These are phyloP conservation scores for Fusarium pseudoanthophilum DNA, from an alignment of 2,329 filamentous ascomycete species.

Conservation along the genomic window DNA sequence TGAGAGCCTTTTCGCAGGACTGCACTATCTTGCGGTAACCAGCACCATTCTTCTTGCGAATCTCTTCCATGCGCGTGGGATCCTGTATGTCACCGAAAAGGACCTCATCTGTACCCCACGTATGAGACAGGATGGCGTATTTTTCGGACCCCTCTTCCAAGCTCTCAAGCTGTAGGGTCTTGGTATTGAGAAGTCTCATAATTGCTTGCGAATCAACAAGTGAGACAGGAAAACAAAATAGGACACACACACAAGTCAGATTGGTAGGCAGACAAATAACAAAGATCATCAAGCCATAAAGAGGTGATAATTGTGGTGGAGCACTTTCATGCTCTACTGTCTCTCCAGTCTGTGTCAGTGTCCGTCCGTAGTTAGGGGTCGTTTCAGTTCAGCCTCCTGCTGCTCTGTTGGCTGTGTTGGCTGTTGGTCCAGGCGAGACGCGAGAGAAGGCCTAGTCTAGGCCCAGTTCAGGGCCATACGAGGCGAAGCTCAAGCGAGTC, in stretches of 20 bases:
- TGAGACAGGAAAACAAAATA: background rate
- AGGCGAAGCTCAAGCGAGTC: constrained; percentile 35
- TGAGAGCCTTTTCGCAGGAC: constrained; percentile 38
- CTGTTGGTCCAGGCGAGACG: constrained; percentile 30
- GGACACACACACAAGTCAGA: background rate
- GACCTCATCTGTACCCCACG: constrained; percentile 43
- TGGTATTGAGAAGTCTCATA: constrained; percentile 46
- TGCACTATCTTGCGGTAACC: constrained; percentile 40
- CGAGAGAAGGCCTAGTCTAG: constrained; percentile 7
- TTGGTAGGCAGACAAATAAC: background rate
- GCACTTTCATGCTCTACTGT: constrained; percentile 31
- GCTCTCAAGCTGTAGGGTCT: constrained; percentile 40
- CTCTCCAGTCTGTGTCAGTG: background rate
- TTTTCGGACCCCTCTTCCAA: constrained; percentile 28
- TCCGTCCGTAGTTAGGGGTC: background rate
- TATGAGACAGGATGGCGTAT: constrained; percentile 45
- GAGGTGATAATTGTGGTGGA: constrained; percentile 22
- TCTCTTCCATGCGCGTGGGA: constrained; percentile 32
- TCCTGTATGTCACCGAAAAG: constrained; percentile 38
- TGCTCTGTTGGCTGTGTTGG: constrained; percentile 12
- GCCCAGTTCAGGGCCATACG: constrained; percentile 18
- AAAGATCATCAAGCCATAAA: constrained; percentile 14
- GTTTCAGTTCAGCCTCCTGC: constrained; percentile 37
- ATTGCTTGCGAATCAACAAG: constrained; percentile 12
- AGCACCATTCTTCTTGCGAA: constrained; percentile 31